Conservation (phyloP, 441 rosid genomes). For the Populus hybrid region DNA sequence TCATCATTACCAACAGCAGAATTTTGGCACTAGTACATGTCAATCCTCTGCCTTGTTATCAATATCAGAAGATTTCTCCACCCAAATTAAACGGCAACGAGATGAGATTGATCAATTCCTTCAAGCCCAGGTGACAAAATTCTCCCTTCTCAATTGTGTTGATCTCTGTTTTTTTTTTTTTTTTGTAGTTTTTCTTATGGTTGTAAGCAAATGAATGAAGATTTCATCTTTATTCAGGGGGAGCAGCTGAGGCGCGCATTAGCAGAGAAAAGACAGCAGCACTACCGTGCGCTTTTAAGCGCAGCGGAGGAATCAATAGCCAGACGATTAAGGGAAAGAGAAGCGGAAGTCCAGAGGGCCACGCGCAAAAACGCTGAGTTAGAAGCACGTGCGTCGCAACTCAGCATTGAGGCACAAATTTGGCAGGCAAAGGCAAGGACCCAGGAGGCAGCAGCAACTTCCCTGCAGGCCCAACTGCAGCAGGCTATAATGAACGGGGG, state of each 20-base stretch:
- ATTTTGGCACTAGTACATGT: constrained; percentile 17
- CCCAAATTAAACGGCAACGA: constrained; percentile 62
- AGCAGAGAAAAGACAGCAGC: constrained; percentile 62
- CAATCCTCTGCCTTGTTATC: constrained; percentile 32
- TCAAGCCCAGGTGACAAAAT: constrained; percentile 60
- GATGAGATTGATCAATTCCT: constrained; percentile 78
- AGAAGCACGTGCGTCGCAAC: constrained; percentile 75
- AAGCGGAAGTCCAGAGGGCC: constrained; percentile 69
- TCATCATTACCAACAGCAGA: constrained; percentile 25
- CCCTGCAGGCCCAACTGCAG: constrained; percentile 68
- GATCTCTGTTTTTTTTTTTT: background rate
- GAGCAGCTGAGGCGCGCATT: constrained; percentile 70
- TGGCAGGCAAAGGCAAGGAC: constrained; percentile 82
- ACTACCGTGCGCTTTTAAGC: constrained; percentile 62
- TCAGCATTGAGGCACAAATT: constrained; percentile 61
- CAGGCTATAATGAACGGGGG: constrained; percentile 43
- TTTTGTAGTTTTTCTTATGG: background rate
- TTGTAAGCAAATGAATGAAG: background rate
- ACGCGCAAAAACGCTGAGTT: constrained; percentile 64
- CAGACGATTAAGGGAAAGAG: constrained; percentile 61
- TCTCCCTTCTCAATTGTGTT: background rate
- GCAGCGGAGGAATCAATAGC: constrained; percentile 58
- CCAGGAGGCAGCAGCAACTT: constrained; percentile 70
- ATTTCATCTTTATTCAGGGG: constrained; percentile 36
- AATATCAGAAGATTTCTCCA: constrained; percentile 49